A percentile compares a stretch with the other conserved stretches of the same genome.
Conservation (phyloP, 2,329 filamentous ascomycete species). For the Ascomycota sp. region DNA sequence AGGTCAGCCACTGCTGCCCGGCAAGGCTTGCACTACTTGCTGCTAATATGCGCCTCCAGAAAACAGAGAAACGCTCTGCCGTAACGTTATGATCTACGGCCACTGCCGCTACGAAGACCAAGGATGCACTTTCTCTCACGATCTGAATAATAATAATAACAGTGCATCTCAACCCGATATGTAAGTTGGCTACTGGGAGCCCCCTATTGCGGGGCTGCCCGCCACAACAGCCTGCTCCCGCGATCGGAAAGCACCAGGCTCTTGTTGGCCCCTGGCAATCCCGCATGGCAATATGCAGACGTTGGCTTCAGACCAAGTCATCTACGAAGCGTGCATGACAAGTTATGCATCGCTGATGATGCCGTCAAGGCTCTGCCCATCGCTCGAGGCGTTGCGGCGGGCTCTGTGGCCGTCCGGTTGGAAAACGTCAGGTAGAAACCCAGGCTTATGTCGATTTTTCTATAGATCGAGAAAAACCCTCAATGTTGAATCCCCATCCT, state of each 20-base stretch:
- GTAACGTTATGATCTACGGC: slow-evolving; percentile 84
- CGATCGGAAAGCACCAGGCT: too few species aligned
- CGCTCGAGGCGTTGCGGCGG: too few species aligned
- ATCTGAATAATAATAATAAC: slow-evolving; percentile 38
- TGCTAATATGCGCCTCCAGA: slow-evolving; percentile 21
- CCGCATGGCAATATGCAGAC: too few species aligned
- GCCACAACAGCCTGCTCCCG: too few species aligned
- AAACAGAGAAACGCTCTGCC: slow-evolving; percentile 77
- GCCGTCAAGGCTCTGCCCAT: too few species aligned
- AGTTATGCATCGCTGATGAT: too few species aligned
- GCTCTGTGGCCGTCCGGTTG: too few species aligned
- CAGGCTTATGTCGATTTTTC: not conserved
- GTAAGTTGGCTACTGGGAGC: slow-evolving; percentile 15
- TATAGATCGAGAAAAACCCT: slow-evolving; percentile 49
- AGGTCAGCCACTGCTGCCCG: slow-evolving; percentile 17
- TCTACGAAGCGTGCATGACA: too few species aligned
- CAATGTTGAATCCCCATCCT: slow-evolving; percentile 91
- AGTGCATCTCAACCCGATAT: slow-evolving; percentile 23
- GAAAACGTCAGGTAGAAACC: not conserved
- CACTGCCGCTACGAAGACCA: slow-evolving; percentile 83
- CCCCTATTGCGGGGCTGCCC: too few species aligned
- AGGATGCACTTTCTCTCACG: slow-evolving; percentile 81
- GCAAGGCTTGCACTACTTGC: slow-evolving; percentile 2
- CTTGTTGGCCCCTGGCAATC: too few species aligned
- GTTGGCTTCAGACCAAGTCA: too few species aligned